Evolutionary conservation across 2,329 filamentous ascomycete species (phyloP).

Genomic region (Amauroascus niger): DNA sequence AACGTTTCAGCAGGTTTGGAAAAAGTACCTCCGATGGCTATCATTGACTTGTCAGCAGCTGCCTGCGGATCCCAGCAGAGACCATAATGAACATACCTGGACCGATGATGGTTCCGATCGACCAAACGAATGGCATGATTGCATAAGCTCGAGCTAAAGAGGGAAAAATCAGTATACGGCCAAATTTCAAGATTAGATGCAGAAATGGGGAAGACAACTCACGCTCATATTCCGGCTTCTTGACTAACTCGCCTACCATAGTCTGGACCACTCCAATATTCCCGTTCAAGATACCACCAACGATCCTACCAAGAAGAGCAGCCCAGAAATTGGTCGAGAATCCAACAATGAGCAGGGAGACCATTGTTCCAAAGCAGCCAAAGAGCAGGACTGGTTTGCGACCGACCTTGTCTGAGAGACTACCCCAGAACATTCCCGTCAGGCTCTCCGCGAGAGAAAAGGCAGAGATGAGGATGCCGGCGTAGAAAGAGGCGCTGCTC

Average conservation of each 20-base stretch:
- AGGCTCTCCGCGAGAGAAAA: conserved; percentile 70
- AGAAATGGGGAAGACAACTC: background rate
- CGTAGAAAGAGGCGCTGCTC: conserved; percentile 74
- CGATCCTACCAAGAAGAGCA: conserved; percentile 65
- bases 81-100: conserved; percentile 41
- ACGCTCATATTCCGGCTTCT: conserved; percentile 74
- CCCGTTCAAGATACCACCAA: conserved; percentile 79
- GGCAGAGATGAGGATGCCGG: conserved; percentile 76
- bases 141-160: conserved; percentile 62
- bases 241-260: conserved; percentile 91
- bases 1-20: conserved; percentile 67
- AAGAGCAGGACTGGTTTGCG: conserved; percentile 74
- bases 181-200: background rate
- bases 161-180: background rate
- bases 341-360: conserved; percentile 71
- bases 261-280: conserved; percentile 87
- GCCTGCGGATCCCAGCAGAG: background rate
- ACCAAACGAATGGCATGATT: conserved; percentile 88
- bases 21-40: conserved; percentile 73
- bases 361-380: conserved; percentile 69
- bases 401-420: conserved; percentile 66
- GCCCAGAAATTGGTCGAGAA: conserved; percentile 68
- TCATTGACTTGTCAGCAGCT: background rate
- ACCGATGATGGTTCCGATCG: conserved; percentile 75
- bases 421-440: conserved; percentile 66